Conservation (phyloP, 352 stramenopile species). For the Phytopythium delawarense region DNA sequence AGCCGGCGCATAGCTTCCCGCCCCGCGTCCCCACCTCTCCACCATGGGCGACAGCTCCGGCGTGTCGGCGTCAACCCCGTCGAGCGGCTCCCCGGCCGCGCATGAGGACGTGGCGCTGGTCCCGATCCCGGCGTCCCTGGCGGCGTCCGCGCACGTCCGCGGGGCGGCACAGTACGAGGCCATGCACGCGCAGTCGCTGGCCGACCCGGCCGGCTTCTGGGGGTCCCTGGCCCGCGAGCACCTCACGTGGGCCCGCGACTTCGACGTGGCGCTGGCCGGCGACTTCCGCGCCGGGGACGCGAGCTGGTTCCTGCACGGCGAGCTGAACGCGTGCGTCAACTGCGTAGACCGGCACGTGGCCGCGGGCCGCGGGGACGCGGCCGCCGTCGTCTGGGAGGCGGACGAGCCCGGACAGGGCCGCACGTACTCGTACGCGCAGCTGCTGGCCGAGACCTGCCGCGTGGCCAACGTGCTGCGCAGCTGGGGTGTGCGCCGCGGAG, state of each 20-base stretch:
- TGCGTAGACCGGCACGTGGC: slow-evolving; percentile 92
- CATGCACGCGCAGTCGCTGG: slow-evolving; percentile 86
- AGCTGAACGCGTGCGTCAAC: slow-evolving; percentile 91
- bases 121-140: slow-evolving; percentile 25
- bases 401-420: slow-evolving; percentile 88
- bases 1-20: too few species aligned
- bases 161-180: slow-evolving; percentile 73
- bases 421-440: slow-evolving; percentile 90
- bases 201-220: slow-evolving; percentile 92
- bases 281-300: slow-evolving; percentile 85
- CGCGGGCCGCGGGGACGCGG: slow-evolving; percentile 56
- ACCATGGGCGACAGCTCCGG: slow-evolving; percentile 4
- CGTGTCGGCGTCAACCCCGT: not conserved
- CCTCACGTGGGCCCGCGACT: slow-evolving; percentile 94
- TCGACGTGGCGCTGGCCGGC: slow-evolving; percentile 74
- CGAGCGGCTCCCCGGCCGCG: not conserved
- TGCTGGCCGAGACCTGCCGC: slow-evolving; percentile 86
- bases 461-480: slow-evolving; percentile 91
- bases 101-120: slow-evolving; percentile 3
- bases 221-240: slow-evolving; percentile 58
- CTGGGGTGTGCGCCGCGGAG: slow-evolving; percentile 62
- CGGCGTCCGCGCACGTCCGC: slow-evolving; percentile 62
- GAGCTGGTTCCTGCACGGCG: slow-evolving; percentile 91
- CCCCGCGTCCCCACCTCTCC: not conserved
- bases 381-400: slow-evolving; percentile 94